Evolutionary conservation across 2,329 filamentous ascomycete species (phyloP).

Genomic region (Apiospora saccharicola): DNA sequence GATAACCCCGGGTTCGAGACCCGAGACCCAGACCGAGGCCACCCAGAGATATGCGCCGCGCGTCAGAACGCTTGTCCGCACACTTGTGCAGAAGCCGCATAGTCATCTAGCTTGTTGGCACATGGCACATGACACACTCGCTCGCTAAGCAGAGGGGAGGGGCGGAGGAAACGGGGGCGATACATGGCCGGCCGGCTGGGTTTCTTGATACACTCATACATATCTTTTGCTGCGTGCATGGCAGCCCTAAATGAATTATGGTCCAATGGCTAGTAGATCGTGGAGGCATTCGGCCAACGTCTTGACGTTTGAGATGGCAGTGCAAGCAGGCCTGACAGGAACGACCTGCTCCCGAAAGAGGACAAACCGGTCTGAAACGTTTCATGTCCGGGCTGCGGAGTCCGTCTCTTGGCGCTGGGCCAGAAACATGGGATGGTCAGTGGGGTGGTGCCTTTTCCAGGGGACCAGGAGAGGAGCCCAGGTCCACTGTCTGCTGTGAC

Average conservation of each 20-base stretch:
- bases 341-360: conserved; percentile 8
- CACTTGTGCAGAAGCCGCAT: neutral
- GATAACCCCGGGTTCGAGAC: conserved; percentile 12
- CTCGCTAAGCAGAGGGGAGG: no score
- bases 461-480: neutral
- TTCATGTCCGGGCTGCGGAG: conserved; percentile 18
- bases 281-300: neutral
- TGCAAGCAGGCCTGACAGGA: conserved; percentile 19
- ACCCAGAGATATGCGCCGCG: neutral
- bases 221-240: neutral
- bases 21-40: neutral
- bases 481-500: neutral
- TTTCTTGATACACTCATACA: neutral
- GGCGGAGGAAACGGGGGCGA: neutral
- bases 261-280: neutral
- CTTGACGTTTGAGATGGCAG: conserved; percentile 8
- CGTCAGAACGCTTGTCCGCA: neutral
- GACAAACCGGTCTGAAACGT: conserved; percentile 20
- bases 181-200: neutral
- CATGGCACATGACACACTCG: no score
- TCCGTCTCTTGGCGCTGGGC: neutral
- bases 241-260: conserved; percentile 18
- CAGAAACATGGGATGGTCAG: conserved; percentile 18
- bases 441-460: no score
- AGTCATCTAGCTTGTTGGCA: neutral